A percentile compares a stretch with the other conserved stretches of the same genome.
Evolutionary conservation across 2,329 filamentous ascomycete species (phyloP).

Genomic region (Aspergillus calidoustus): DNA sequence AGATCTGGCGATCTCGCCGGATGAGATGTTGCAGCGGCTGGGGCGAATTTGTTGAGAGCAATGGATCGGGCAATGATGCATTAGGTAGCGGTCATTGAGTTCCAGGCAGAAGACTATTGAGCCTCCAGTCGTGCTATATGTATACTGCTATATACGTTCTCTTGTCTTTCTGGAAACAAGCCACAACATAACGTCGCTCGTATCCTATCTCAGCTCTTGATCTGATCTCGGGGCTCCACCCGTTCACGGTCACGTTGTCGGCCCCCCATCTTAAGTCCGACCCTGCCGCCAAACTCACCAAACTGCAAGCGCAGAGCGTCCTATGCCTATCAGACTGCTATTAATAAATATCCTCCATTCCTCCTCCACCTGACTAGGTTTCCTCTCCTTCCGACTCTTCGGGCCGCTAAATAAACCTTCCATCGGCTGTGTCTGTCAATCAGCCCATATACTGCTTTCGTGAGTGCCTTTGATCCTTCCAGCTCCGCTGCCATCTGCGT

Average conservation of each 20-base stretch:
- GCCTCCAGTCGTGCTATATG: not conserved
- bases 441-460: constrained; percentile 11
- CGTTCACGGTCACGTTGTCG: constrained; percentile 16
- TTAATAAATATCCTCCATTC: constrained; percentile 23
- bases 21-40: constrained; percentile 8
- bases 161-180: not conserved
- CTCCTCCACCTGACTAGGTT: constrained; percentile 11
- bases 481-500: not conserved
- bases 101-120: not conserved
- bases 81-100: constrained; percentile 8
- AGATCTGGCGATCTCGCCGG: not conserved
- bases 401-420: constrained; percentile 9
- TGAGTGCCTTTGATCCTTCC: constrained; percentile 22
- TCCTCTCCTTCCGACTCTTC: constrained; percentile 7
- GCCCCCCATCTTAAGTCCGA: constrained; percentile 11
- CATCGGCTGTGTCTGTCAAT: not conserved
- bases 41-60: constrained; percentile 1
- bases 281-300: constrained; percentile 10
- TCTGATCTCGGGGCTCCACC: constrained; percentile 12
- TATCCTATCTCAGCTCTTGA: not conserved
- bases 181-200: not conserved
- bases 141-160: not conserved
- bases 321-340: constrained; percentile 17
- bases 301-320: constrained; percentile 1
- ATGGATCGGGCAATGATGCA: not conserved